phyloP scores from a whole-genome alignment of 1,284 basidiomycete genomes.

The Fomitopsis betulina region DNA sequence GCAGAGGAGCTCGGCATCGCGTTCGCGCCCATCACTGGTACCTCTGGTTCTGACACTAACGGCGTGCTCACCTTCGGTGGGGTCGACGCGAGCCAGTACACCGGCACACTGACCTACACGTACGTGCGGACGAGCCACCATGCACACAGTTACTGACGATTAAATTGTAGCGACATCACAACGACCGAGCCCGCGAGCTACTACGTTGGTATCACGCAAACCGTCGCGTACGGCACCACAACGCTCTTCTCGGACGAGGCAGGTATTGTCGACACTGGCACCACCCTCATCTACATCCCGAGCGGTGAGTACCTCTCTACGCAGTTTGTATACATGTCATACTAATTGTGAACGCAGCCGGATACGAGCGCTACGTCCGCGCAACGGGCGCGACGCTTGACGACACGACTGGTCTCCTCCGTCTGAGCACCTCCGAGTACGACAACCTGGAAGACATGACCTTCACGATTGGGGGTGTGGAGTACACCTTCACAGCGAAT shows the following conservation, averaged over 20 bases:
- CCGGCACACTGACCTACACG: constrained; percentile 42
- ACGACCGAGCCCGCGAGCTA: constrained; percentile 34
- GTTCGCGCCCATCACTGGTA: constrained; percentile 38
- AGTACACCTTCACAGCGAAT: constrained; percentile 20
- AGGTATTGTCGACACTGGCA: constrained; percentile 25
- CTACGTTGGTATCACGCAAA: constrained; percentile 46
- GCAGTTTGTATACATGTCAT: neutral
- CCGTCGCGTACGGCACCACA: constrained; percentile 36
- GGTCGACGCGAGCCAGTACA: constrained; percentile 42
- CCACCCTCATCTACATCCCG: constrained; percentile 32
- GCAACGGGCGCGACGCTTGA: constrained; percentile 25
- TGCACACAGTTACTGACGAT: neutral
- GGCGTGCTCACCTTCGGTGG: constrained; percentile 40
- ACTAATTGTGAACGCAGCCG: neutral
- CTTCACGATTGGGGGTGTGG: constrained; percentile 37
- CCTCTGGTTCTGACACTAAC: constrained; percentile 20
- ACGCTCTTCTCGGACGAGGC: constrained; percentile 18
- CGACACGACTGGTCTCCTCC: constrained; percentile 34
- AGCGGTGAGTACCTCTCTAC: constrained; percentile 18
- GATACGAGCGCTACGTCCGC: constrained; percentile 13
- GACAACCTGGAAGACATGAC: constrained; percentile 33
- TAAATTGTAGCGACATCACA: constrained; percentile 40
- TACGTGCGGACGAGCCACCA: constrained; percentile 20
- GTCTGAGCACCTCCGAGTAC: constrained; percentile 33
- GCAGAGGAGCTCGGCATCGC: constrained; percentile 41